phyloP scores from a whole-genome alignment of 768 basidiomycete species.

The Kwoniella europaea region DNA sequence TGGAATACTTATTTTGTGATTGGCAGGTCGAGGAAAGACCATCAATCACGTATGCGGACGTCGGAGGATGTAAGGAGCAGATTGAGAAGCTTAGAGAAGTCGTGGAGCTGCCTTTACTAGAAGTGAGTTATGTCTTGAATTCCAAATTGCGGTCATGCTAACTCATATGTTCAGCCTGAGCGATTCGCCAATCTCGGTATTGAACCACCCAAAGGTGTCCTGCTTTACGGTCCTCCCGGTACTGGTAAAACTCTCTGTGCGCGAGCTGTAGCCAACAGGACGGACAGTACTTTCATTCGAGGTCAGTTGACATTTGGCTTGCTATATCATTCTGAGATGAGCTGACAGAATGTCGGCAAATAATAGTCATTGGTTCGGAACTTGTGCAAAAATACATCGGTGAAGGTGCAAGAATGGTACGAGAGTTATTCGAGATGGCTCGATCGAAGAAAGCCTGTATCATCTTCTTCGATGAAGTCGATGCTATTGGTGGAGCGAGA shows the following conservation, averaged over 20 bases:
- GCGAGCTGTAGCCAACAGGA: constrained; percentile 95
- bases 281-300: constrained; percentile 98
- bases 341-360: no score
- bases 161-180: constrained; percentile 73
- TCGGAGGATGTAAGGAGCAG: constrained; percentile 99
- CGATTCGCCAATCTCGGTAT: constrained; percentile 97
- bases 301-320: constrained; percentile 22
- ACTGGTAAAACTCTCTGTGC: constrained; percentile 95
- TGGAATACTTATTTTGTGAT: no score
- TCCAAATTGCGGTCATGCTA: background rate
- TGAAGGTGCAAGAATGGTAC: constrained; percentile 97
- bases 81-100: constrained; percentile 99
- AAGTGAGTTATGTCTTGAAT: constrained; percentile 65
- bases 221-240: constrained; percentile 74
- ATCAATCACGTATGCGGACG: constrained; percentile 95
- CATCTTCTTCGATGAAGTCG: constrained; percentile 99
- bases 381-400: constrained; percentile 99
- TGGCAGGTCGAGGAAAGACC: constrained; percentile 94
- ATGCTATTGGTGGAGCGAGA: constrained; percentile 95
- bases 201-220: constrained; percentile 96
- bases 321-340: background rate
- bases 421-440: constrained; percentile 99
- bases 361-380: constrained; percentile 88
- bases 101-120: constrained; percentile 92
- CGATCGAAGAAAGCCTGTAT: constrained; percentile 98